A percentile compares a stretch with the other conserved stretches of the same genome.
These are phyloP conservation scores for Pugionium cornutum DNA, from an alignment of 345 rosid genomes.

Conservation along the genomic window DNA sequence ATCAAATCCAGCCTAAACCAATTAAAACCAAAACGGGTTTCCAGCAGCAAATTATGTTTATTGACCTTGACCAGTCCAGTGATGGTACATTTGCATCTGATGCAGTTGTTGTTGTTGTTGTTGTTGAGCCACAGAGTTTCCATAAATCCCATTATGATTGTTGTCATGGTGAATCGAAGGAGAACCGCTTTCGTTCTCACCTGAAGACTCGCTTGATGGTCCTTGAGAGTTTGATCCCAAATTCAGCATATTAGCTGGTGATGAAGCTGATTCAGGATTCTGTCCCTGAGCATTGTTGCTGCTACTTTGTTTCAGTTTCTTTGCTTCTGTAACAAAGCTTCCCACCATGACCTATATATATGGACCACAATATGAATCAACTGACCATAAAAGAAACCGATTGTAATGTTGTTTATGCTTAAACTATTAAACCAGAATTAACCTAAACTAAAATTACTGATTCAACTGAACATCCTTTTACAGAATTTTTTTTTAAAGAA, in stretches of 20 bases:
- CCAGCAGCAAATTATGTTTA: not conserved
- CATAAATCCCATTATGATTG: conserved; percentile 25
- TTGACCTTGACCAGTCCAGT: conserved; percentile 28
- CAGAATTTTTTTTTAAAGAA: too few species aligned
- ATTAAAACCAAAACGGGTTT: too few species aligned
- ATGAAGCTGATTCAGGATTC: conserved; percentile 61
- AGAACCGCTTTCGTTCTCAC: conserved; percentile 54
- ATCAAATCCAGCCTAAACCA: too few species aligned
- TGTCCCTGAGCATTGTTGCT: conserved; percentile 17
- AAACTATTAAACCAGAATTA: not conserved
- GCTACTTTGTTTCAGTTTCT: conserved; percentile 46
- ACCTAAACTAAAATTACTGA: too few species aligned
- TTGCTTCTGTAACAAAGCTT: conserved; percentile 71
- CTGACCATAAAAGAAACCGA: conserved; percentile 7
- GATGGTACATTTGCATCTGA: conserved; percentile 33
- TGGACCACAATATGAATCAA: conserved; percentile 23
- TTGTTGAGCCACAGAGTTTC: conserved; percentile 31
- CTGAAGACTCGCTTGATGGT: conserved; percentile 76
- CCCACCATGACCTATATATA: conserved; percentile 63
- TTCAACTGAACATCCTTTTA: too few species aligned
- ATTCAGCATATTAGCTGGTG: conserved; percentile 55
- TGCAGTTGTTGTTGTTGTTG: conserved; percentile 19
- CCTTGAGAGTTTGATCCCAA: conserved; percentile 64
- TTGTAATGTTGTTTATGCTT: not conserved
- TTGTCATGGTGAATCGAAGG: conserved; percentile 26